These are phyloP conservation scores for Zelopaecilomyces penicillatus DNA, from an alignment of 2,329 filamentous ascomycete genomes.

Conservation along the genomic window DNA sequence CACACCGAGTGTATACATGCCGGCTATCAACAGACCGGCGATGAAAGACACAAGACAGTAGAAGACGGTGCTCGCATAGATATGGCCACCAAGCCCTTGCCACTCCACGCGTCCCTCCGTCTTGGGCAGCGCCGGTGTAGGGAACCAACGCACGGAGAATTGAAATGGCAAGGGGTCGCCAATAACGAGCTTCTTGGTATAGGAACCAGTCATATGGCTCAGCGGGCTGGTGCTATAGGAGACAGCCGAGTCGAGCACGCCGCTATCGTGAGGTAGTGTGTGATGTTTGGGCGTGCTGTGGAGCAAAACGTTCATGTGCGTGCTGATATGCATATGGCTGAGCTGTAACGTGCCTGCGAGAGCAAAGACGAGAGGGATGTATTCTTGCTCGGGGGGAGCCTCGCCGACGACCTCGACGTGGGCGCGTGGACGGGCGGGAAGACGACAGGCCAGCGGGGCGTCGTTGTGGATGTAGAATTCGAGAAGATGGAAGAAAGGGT, in stretches of 20 bases:
- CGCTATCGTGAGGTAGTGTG: conserved; percentile 55
- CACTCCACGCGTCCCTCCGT: conserved; percentile 58
- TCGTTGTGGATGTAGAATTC: conserved; percentile 99
- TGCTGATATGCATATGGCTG: conserved; percentile 84
- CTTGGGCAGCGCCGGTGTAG: conserved; percentile 60
- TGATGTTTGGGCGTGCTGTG: conserved; percentile 60
- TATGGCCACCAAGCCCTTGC: conserved; percentile 55
- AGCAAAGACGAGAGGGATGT: conserved; percentile 81
- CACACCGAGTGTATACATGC: conserved; percentile 53
- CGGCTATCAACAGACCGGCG: conserved; percentile 45
- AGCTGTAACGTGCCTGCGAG: conserved; percentile 81
- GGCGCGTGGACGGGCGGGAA: conserved; percentile 64
- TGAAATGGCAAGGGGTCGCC: conserved; percentile 73
- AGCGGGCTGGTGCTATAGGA: conserved; percentile 78
- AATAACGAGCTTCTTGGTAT: conserved; percentile 65
- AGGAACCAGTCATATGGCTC: conserved; percentile 45
- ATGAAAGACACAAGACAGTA: conserved; percentile 52
- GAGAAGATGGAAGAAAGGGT: conserved; percentile 79
- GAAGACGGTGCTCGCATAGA: conserved; percentile 56
- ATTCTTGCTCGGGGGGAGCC: conserved; percentile 44
- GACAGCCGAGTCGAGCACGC: conserved; percentile 77
- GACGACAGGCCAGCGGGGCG: conserved; percentile 82
- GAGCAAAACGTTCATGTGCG: conserved; percentile 80
- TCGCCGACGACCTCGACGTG: conserved; percentile 48
- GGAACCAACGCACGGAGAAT: conserved; percentile 83